These are phyloP conservation scores for Xylaria sp. DNA, from an alignment of 495 filamentous ascomycete genomes.

Conservation along the genomic window DNA sequence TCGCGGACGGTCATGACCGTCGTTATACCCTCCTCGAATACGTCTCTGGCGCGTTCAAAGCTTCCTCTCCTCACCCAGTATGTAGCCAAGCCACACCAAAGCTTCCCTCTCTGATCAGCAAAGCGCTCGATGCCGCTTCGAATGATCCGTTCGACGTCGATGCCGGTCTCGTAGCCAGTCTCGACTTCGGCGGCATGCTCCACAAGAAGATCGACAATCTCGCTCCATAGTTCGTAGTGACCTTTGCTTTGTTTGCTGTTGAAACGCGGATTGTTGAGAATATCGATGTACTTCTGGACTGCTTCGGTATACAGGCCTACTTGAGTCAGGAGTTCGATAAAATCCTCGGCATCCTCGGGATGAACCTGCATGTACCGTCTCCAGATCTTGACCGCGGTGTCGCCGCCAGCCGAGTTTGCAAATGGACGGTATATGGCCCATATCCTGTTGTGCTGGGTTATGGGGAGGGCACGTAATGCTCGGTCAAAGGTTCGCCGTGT, in stretches of 20 bases:
- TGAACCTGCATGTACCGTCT: conserved; percentile 97
- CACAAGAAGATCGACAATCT: conserved; percentile 97
- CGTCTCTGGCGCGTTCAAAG: conserved; percentile 87
- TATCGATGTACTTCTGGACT: conserved; percentile 89
- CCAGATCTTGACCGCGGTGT: conserved; percentile 93
- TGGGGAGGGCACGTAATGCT: conserved; percentile 89
- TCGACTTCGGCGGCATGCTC: conserved; percentile 86
- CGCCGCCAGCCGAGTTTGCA: conserved; percentile 88
- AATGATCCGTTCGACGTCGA: conserved; percentile 93
- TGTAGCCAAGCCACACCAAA: conserved; percentile 96
- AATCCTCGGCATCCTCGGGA: conserved; percentile 94
- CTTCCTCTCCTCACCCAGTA: conserved; percentile 95
- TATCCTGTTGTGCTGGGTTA: conserved; percentile 97
- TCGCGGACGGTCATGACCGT: conserved; percentile 99
- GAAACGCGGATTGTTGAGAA: conserved; percentile 91
- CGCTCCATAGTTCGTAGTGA: conserved; percentile 95
- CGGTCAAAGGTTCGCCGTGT: conserved; percentile 93
- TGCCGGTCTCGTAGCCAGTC: conserved; percentile 76
- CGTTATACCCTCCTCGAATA: conserved; percentile 96
- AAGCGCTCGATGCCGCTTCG: conserved; percentile 93
- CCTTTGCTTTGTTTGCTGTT: conserved; percentile 92
- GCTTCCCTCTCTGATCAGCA: conserved; percentile 90
- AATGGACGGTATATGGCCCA: conserved; percentile 94
- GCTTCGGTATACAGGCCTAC: conserved; percentile 89
- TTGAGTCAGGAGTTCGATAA: conserved; percentile 85